Evolutionary conservation across 768 basidiomycete genomes (phyloP), one percentile per base, ranked within the genome.

Genomic region (Naganishia friedmannii): DNA sequence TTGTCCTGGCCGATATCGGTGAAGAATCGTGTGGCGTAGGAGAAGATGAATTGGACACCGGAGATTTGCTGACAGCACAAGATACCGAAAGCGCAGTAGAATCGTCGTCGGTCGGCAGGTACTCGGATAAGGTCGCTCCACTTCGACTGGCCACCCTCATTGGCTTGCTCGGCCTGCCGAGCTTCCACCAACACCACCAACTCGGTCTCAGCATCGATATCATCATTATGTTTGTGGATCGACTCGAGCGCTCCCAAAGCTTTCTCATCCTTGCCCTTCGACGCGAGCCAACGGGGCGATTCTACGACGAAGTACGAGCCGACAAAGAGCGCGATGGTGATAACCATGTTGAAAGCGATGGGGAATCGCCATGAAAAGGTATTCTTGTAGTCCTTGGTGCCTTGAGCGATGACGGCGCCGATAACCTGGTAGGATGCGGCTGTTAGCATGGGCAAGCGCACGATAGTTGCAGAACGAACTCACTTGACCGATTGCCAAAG

Each of bases 21-120:
- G 70, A 78, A 76, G 71, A 78, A 78, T 19, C 53, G 60, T 13
- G 74, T 74, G 26, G 73, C 73, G 68, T 78, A 78, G 15, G 68
- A 68, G 70, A 77, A 78, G 70, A 81, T 77, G 76, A 81, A 81
- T 69, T 81, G 79, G 19, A 79, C 78, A 54, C 78, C 78, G 6
- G 73, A 74, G 67, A 81, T 81, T 56, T 80, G 79, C 63, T 79
- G 78, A 65, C 78, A 78, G 45, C 76, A 73, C 15, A 82, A 70
- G 56, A 82, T 80, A 54, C 81, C 81, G 66, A 80, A 77, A 4
- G 76, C 78, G 28, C 76, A 77, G 66, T 77, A 67, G 68, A 82
- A 76, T 71, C 78, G 77, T 56, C 77, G 66, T 56, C 78, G 65
- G 56, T 80, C 75, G 37, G 78, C 76, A 51, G 15, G 74, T 67